Percentiles rank a stretch among this genome's conserved stretches.
Evolutionary conservation across 2,329 filamentous ascomycete genomes (phyloP).

Genomic region (Pezicula rhizophila): DNA sequence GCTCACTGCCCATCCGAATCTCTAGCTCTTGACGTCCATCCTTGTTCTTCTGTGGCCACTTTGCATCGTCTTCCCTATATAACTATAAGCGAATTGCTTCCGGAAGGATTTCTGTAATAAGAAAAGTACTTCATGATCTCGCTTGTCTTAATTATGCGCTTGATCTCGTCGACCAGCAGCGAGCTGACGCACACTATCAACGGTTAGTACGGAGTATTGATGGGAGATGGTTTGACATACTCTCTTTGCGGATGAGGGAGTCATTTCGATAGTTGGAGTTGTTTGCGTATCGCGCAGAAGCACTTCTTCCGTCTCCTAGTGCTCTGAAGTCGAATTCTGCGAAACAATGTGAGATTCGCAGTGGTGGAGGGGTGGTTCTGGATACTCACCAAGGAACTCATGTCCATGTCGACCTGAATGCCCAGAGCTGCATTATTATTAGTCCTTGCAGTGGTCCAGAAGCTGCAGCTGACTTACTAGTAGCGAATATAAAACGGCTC

Average conservation of each 20-base stretch:
- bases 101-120: neutral
- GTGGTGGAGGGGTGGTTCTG: neutral
- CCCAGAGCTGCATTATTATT: conserved; percentile 64
- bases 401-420: conserved; percentile 39
- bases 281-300: conserved; percentile 93
- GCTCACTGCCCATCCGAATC: conserved; percentile 86
- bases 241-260: conserved; percentile 98
- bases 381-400: neutral
- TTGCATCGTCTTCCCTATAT: conserved; percentile 86
- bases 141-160: conserved; percentile 92
- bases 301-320: conserved; percentile 86
- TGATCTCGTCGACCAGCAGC: conserved; percentile 86
- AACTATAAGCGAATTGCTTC: conserved; percentile 18
- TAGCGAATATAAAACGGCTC: conserved; percentile 90
- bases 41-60: conserved; percentile 99
- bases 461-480: conserved; percentile 63
- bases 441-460: conserved; percentile 6
- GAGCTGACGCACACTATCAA: conserved; percentile 87
- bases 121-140: conserved; percentile 87
- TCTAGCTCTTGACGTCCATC: conserved; percentile 95
- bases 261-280: conserved; percentile 99
- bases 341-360: conserved; percentile 15
- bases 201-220: conserved; percentile 7
- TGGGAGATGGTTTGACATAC: conserved; percentile 46
- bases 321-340: conserved; percentile 94